Percentiles rank a stretch among this genome's conserved stretches.
phyloP scores from a whole-genome alignment of 2,329 filamentous ascomycete genomes.

The Fusarium dlaminii region DNA sequence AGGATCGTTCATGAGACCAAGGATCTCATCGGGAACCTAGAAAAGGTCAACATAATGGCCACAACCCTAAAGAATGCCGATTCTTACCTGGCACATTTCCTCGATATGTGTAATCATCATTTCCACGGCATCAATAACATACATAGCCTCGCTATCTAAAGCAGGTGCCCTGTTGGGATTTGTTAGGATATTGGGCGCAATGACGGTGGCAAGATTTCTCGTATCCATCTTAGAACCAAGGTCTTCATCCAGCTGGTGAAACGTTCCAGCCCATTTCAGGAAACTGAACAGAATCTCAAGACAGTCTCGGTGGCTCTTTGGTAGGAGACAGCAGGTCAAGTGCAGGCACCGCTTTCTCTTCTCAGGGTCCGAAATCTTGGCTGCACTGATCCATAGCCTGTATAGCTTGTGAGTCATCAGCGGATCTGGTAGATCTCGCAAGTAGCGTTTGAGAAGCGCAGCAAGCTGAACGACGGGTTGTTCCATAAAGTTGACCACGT shows the following conservation, averaged over 20 bases:
- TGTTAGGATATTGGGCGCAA: constrained; percentile 93
- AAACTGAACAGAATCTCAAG: constrained; percentile 96
- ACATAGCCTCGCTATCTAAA: constrained; percentile 88
- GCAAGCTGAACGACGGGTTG: constrained; percentile 95
- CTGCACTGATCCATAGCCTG: constrained; percentile 86
- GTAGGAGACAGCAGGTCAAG: constrained; percentile 89
- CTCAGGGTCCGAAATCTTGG: constrained; percentile 85
- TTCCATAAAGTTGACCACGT: constrained; percentile 84
- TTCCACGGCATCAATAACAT: constrained; percentile 92
- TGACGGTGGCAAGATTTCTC: constrained; percentile 95
- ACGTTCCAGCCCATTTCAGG: constrained; percentile 96
- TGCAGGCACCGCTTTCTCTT: constrained; percentile 88
- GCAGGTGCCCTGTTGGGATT: constrained; percentile 71
- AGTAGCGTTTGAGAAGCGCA: constrained; percentile 92
- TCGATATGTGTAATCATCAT: constrained; percentile 93
- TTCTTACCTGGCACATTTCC: constrained; percentile 91
- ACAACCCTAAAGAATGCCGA: constrained; percentile 21
- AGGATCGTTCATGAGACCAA: constrained; percentile 85
- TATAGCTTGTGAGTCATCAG: constrained; percentile 96
- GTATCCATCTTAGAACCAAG: constrained; percentile 99
- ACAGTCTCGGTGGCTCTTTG: constrained; percentile 90
- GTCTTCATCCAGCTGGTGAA: constrained; percentile 97
- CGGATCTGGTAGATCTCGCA: constrained; percentile 93
- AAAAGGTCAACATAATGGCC: constrained; percentile 18
- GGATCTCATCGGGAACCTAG: constrained; percentile 92